phyloP scores from a whole-genome alignment of 805 yeast species.

The Jamesozyma gamospora region DNA sequence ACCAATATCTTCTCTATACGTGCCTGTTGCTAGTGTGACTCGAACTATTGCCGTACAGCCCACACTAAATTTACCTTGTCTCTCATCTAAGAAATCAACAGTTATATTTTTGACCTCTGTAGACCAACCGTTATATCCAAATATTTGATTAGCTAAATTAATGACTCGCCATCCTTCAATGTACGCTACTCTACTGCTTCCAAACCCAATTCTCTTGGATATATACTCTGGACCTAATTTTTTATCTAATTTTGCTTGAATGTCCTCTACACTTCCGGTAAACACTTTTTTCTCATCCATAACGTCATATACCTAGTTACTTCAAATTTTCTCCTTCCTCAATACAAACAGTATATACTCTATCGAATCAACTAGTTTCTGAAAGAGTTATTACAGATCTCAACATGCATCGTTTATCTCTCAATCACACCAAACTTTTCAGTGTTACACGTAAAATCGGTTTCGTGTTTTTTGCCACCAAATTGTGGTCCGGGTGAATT shows the following conservation, averaged over 20 bases:
- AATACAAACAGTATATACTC: too few relatives aligned
- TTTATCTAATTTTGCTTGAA: conserved; percentile 33
- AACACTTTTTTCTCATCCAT: conserved; percentile 21
- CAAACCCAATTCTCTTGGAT: conserved; percentile 66
- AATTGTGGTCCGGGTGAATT: too few relatives aligned
- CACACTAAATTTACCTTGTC: conserved; percentile 46
- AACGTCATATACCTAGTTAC: too few relatives aligned
- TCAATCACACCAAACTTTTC: too few relatives aligned
- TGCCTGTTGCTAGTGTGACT: conserved; percentile 64
- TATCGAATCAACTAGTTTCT: too few relatives aligned
- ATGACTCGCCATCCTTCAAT: conserved; percentile 81
- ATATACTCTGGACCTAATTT: conserved; percentile 70
- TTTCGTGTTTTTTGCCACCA: neutral
- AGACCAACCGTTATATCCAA: conserved; percentile 79
- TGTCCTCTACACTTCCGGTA: conserved; percentile 18
- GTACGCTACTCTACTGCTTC: conserved; percentile 57
- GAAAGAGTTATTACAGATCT: too few relatives aligned
- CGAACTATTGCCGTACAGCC: conserved; percentile 69
- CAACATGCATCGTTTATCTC: too few relatives aligned
- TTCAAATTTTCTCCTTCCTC: too few relatives aligned
- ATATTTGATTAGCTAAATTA: conserved; percentile 67
- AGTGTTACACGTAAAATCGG: neutral
- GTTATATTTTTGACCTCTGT: conserved; percentile 57
- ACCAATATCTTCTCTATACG: conserved; percentile 75
- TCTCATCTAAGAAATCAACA: conserved; percentile 63